Evolutionary conservation across 2,329 filamentous ascomycete species (phyloP).

Genomic region (Bipolaris oryzae): DNA sequence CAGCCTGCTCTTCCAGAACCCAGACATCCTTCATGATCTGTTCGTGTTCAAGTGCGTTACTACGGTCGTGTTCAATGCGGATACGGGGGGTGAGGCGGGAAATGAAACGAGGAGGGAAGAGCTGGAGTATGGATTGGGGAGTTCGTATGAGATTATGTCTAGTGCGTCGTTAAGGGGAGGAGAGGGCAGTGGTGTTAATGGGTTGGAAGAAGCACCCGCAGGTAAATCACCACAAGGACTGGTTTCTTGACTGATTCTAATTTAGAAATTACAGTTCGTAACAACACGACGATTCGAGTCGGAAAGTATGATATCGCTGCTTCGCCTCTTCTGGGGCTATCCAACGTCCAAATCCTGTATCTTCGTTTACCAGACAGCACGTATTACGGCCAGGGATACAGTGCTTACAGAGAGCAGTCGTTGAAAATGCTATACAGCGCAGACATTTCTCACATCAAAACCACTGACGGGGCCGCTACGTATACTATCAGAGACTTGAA

Average conservation of each 20-base stretch:
- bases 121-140: constrained; percentile 30
- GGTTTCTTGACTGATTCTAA: neutral
- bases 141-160: constrained; percentile 32
- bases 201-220: constrained; percentile 4
- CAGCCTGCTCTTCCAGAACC: constrained; percentile 36
- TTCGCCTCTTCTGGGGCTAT: constrained; percentile 15
- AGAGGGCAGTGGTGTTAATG: neutral
- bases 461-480: constrained; percentile 24
- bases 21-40: constrained; percentile 38
- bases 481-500: constrained; percentile 31
- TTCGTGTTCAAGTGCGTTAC: constrained; percentile 37
- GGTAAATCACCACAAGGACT: neutral
- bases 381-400: constrained; percentile 28
- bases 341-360: constrained; percentile 34
- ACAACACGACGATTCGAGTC: constrained; percentile 14
- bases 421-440: constrained; percentile 31
- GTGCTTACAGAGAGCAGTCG: constrained; percentile 16
- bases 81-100: constrained; percentile 26
- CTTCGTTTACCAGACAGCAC: constrained; percentile 35
- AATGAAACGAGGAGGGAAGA: constrained; percentile 26
- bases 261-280: constrained; percentile 1
- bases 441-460: constrained; percentile 23
- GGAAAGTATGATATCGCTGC: constrained; percentile 14
- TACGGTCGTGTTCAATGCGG: constrained; percentile 33
- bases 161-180: neutral